Conservation (phyloP, 2,329 filamentous ascomycete genomes). For the Ustulina deusta region DNA sequence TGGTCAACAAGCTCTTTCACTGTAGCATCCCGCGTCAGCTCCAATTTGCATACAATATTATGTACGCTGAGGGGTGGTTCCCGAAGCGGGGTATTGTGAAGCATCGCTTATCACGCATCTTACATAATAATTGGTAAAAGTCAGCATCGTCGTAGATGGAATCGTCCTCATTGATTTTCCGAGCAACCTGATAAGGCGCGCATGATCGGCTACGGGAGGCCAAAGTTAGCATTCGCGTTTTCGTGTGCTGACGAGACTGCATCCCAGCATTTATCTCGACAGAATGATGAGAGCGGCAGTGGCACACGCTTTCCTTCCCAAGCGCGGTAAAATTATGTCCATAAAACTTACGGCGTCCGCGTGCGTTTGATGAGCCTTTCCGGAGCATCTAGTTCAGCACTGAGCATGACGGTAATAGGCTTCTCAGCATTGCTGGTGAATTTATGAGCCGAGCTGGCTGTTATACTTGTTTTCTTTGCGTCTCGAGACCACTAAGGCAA, state of each 20-base stretch:
- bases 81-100: background rate
- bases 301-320: too few relatives aligned
- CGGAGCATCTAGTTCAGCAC: conserved; percentile 73
- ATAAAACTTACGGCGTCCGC: conserved; percentile 63
- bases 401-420: conserved; percentile 74
- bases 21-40: conserved; percentile 25
- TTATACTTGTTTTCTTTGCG: conserved; percentile 71
- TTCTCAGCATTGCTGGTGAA: conserved; percentile 66
- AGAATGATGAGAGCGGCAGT: too few relatives aligned
- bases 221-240: conserved; percentile 21
- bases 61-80: background rate
- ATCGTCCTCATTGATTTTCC: conserved; percentile 67
- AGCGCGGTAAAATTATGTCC: background rate
- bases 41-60: background rate
- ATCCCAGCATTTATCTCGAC: background rate
- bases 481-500: conserved; percentile 82
- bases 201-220: conserved; percentile 69
- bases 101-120: background rate
- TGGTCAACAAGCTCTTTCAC: conserved; percentile 93
- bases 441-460: conserved; percentile 64
- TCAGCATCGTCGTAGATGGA: conserved; percentile 91
- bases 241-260: background rate
- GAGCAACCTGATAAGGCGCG: conserved; percentile 74
- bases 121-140: conserved; percentile 86
- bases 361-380: conserved; percentile 78